phyloP scores from a whole-genome alignment of 208 protist species.

The Trypanosomatidae sp. region DNA sequence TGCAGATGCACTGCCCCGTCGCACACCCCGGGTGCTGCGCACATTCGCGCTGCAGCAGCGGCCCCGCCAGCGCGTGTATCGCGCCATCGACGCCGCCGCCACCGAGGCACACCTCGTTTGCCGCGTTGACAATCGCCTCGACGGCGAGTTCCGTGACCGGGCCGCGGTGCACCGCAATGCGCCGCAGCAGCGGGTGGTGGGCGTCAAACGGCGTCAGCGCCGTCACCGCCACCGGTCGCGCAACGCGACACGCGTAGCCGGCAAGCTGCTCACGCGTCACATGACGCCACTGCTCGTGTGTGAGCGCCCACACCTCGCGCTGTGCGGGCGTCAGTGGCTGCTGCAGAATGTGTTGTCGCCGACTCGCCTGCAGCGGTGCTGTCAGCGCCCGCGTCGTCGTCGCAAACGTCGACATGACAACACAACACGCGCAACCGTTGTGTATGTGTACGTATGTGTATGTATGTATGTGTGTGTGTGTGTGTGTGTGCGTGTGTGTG shows the following conservation, averaged over 20 bases:
- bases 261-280: slow-evolving; percentile 6
- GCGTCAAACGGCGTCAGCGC: slow-evolving; percentile 7
- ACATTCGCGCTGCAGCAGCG: slow-evolving; percentile 39
- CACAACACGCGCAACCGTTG: too few species aligned
- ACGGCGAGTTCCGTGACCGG: slow-evolving; percentile 27
- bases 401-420: background rate
- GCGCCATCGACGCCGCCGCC: slow-evolving; percentile 78
- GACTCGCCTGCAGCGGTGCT: background rate
- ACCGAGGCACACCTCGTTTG: slow-evolving; percentile 37
- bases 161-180: slow-evolving; percentile 20
- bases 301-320: slow-evolving; percentile 12
- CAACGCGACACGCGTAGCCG: slow-evolving; percentile 7
- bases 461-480: too few species aligned
- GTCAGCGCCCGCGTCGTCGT: background rate
- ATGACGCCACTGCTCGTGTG: slow-evolving; percentile 15
- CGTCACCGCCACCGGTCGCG: slow-evolving; percentile 1
- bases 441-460: too few species aligned
- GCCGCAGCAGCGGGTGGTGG: slow-evolving; percentile 8
- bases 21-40: slow-evolving; percentile 22
- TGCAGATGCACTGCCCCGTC: slow-evolving; percentile 39
- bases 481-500: too few species aligned
- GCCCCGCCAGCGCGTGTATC: slow-evolving; percentile 60
- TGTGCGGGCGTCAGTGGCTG: slow-evolving; percentile 9
- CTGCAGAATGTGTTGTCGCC: slow-evolving; percentile 9
- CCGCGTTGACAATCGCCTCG: slow-evolving; percentile 81